Percentiles rank a stretch among this genome's conserved stretches.
Evolutionary conservation across 2,329 filamentous ascomycete species (phyloP).

Genomic region (Fusarium udum): DNA sequence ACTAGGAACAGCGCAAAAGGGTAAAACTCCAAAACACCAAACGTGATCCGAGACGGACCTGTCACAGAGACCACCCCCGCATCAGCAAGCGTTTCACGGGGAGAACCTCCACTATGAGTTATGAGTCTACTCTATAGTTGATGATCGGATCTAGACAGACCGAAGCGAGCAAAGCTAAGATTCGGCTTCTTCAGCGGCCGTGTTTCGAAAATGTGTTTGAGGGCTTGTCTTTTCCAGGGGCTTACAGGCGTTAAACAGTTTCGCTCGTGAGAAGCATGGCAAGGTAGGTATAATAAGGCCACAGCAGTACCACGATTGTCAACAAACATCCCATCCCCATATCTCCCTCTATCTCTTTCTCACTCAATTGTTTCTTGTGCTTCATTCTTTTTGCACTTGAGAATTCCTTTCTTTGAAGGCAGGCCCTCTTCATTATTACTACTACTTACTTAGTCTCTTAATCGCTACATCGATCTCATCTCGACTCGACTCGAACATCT

Average conservation of each 20-base stretch:
- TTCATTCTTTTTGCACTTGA: conserved; percentile 35
- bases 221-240: conserved; percentile 16
- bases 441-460: conserved; percentile 43
- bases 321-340: conserved; percentile 25
- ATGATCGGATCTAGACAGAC: conserved; percentile 31
- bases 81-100: conserved; percentile 27
- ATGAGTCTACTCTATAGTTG: too few species aligned
- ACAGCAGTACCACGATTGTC: conserved; percentile 8
- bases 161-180: conserved; percentile 28
- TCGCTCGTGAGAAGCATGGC: not conserved
- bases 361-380: conserved; percentile 22
- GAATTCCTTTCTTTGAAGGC: conserved; percentile 58
- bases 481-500: conserved; percentile 43
- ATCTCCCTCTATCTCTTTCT: conserved; percentile 19
- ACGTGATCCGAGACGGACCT: conserved; percentile 49
- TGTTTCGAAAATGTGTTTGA: conserved; percentile 38
- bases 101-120: not conserved
- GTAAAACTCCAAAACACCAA: conserved; percentile 38
- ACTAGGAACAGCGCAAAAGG: conserved; percentile 17
- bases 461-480: conserved; percentile 35
- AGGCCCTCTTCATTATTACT: conserved; percentile 62
- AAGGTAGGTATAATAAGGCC: conserved; percentile 32
- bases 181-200: conserved; percentile 28
- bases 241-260: not conserved
- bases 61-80: conserved; percentile 45